These are phyloP conservation scores for Suillus discolor DNA, from an alignment of 768 basidiomycete genomes.

Conservation along the genomic window DNA sequence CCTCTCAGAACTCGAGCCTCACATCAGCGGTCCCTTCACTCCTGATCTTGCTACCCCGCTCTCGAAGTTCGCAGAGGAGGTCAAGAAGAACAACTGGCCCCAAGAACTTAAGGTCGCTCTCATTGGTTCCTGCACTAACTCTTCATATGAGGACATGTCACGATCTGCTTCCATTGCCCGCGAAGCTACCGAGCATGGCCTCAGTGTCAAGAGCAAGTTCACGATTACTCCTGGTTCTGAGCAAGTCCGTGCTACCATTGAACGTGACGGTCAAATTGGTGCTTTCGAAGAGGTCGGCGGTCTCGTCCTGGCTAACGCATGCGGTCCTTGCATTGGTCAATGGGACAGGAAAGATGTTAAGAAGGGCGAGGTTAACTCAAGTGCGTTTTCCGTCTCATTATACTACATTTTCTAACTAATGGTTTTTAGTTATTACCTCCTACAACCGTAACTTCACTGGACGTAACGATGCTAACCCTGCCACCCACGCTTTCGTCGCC, in stretches of 20 bases:
- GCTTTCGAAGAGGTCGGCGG: slow-evolving; percentile 89
- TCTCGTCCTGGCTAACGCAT: slow-evolving; percentile 95
- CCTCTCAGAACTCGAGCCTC: slow-evolving; percentile 95
- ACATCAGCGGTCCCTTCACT: slow-evolving; percentile 99
- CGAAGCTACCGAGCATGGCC: slow-evolving; percentile 86
- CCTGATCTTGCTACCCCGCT: slow-evolving; percentile 98
- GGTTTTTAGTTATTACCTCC: slow-evolving; percentile 83
- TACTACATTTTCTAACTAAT: slow-evolving; percentile 6
- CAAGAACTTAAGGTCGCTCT: slow-evolving; percentile 95
- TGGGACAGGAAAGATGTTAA: slow-evolving; percentile 97
- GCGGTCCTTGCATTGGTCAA: slow-evolving; percentile 99
- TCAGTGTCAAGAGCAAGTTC: slow-evolving; percentile 90
- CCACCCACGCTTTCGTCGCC: slow-evolving; percentile 95
- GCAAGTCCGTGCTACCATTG: slow-evolving; percentile 97
- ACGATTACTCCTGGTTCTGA: slow-evolving; percentile 98
- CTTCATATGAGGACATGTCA: slow-evolving; percentile 99
- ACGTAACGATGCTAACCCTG: slow-evolving; percentile 99
- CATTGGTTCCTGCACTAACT: slow-evolving; percentile 99
- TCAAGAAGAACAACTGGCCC: slow-evolving; percentile 96
- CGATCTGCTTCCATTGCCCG: slow-evolving; percentile 93
- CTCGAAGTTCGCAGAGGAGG: slow-evolving; percentile 90
- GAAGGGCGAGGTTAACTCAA: slow-evolving; percentile 97
- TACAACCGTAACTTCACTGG: slow-evolving; percentile 99
- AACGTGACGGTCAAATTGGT: slow-evolving; percentile 91
- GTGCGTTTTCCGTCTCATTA: slow-evolving; percentile 45